Conservation (phyloP, 2,329 filamentous ascomycete species). For the Hymenotorrendiella dingleyae region DNA sequence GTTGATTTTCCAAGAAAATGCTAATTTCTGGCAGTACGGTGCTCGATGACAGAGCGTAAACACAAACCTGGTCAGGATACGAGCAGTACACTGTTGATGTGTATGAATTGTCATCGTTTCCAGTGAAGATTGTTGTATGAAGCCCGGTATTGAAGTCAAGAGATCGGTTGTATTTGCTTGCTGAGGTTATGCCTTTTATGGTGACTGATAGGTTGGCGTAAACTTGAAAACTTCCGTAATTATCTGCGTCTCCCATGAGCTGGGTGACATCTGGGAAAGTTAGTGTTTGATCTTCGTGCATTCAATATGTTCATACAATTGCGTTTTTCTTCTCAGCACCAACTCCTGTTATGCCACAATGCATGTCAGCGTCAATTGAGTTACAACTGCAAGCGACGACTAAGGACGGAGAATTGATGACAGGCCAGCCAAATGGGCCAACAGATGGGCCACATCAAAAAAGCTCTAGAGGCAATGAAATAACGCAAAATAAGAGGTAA, state of each 20-base stretch:
- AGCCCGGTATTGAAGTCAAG: conserved; percentile 41
- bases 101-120: conserved; percentile 28
- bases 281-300: too few relatives aligned
- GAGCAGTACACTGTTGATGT: conserved; percentile 39
- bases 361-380: too few relatives aligned
- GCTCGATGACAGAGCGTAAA: conserved; percentile 24
- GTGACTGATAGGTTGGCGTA: conserved; percentile 40
- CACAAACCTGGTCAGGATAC: conserved; percentile 34
- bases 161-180: conserved; percentile 34
- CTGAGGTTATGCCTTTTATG: conserved; percentile 29
- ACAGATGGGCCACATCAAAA: too few relatives aligned
- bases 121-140: conserved; percentile 32
- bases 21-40: conserved; percentile 35
- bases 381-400: too few relatives aligned
- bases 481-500: too few relatives aligned
- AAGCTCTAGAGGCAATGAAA: too few relatives aligned
- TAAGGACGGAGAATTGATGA: too few relatives aligned
- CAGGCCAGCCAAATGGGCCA: too few relatives aligned
- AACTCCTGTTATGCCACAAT: too few relatives aligned
- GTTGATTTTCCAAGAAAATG: conserved; percentile 38
- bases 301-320: too few relatives aligned
- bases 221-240: conserved; percentile 42
- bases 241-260: conserved; percentile 34
- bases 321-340: too few relatives aligned
- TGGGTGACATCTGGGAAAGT: conserved; percentile 34